Base-by-base conservation (phyloP, 2,329 filamentous ascomycete genomes). In the Pseudonectria buxi region DNA sequence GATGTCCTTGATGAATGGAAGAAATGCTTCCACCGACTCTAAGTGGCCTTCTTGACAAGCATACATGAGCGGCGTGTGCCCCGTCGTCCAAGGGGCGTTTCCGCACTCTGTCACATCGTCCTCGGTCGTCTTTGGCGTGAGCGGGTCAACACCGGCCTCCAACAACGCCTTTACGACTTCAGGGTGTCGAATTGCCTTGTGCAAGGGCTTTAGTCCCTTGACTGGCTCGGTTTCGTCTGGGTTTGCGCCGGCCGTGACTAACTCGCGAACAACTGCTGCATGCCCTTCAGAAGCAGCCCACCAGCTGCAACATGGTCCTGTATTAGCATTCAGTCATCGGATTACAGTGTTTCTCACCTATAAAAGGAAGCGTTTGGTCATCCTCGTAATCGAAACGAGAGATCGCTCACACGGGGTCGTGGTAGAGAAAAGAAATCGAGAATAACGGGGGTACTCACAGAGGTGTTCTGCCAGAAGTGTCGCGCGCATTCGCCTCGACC, bases 111-210 rank as follows among this genome's bases (percentile, higher is more conserved):
- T n/a, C n/a, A n/a, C n/a, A n/a, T n/a, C n/a, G n/a, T 29, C 30
- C 9, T 54, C 44, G 6, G 33, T 14, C 4, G 46, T 49, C 35
- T 57, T 61, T 3, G 33, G 10, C 0, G 55, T 55, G 4, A 60
- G 32, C 0, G 61, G 56, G 26, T 59, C 40, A 1, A 61, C 57
- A 10, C 63, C 64, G 14, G 60, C 58, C 7, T 53, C 40, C 4
- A 68, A 39, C 3, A 67, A 43, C 2, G 49, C 35, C 12, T 35
- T 40, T 4, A 61, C 48, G 22, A 52, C 54, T 6, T 41, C 42
- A 4, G 40, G 33, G 26, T 62, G 62, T 7, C 41, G 47, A 4
- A 6, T 39, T 6, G 63, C 62, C 15, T 40, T 6, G 33, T 67
- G 58, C 2, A 68, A 38, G 6, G 64, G 57, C n/a, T 43, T 59